Base-by-base conservation (phyloP, 1,139 yeast species). In the Petasospora fabianii region DNA sequence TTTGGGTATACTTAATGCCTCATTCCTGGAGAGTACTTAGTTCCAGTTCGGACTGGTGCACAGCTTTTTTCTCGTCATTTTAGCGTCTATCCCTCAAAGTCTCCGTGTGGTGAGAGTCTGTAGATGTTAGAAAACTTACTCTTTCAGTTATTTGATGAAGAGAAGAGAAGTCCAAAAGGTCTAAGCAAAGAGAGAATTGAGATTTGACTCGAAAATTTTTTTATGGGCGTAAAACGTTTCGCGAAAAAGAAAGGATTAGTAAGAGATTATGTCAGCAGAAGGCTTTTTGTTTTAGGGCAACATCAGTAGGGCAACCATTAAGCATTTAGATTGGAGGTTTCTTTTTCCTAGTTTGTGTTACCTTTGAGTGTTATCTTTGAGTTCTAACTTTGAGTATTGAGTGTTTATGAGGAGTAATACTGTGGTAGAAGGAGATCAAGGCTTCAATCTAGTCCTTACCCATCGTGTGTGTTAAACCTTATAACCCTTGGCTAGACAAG, bases 1-100 rank as follows among this genome's bases (percentile, higher is more conserved):
- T 53, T 53, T 53, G 57, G 57, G 57, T 53, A 53, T 53, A 53
- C 57, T 53, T 42, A 38, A 53, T 53, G 56, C 57, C 47, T 53
- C 57, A 51, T 49, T 27, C 36, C 54, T 47, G 54, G 48, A 22
- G 55, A 48, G 54, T 50, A 48, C 51, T 32, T 43, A 20, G 43
- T 41, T 22, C 46, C 54, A 44, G 49, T 24, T 53, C 55, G 47
- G 57, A 53, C 57, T 53, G 57, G 57, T 53, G 57, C 57, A 53
- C 57, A 53, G 57, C 57, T 35, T 51, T 51, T 53, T 24, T 51
- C 48, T 53, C 57, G 55, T 53, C 57, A 50, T 50, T 6, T 43
- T 36, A 18, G 21, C 13, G 34, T 26, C 15, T 13, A 12, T 17
- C 19, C 12, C 10, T 11, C 17, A 18, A 16, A n/a, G 24, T 18